A percentile compares a stretch with the other conserved stretches of the same genome.
Conservation (phyloP, 257 asterid genomes). For the Nicotiana undulata region DNA sequence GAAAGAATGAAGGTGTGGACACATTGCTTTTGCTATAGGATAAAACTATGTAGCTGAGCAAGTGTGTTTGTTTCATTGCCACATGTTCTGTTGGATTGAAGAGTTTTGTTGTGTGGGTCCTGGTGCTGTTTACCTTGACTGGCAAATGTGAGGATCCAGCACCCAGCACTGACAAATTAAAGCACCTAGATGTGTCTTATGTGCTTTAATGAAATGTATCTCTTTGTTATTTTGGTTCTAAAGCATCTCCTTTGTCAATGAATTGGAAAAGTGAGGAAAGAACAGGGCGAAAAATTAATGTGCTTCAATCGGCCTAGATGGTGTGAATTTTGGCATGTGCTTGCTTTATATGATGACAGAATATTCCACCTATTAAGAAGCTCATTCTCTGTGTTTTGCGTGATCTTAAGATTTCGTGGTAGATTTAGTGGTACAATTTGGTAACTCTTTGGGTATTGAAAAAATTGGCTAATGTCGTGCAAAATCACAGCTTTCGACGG, state of each 20-base stretch:
- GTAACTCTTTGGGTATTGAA: not conserved
- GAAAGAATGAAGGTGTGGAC: not conserved
- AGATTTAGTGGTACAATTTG: not conserved
- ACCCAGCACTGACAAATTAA: not conserved
- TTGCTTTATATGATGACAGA: not conserved
- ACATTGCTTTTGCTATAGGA: not conserved
- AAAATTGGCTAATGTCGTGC: not conserved
- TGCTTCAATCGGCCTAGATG: not conserved
- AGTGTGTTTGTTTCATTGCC: not conserved
- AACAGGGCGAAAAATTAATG: not conserved
- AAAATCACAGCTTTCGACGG: conserved; percentile 58
- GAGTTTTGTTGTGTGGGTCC: not conserved
- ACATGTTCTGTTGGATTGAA: not conserved
- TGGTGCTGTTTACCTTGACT: not conserved
- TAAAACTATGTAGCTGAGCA: not conserved
- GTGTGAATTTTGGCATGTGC: not conserved
- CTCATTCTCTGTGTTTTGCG: not conserved
- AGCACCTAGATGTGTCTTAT: not conserved
- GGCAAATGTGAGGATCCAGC: too few species aligned
- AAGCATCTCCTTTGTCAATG: not conserved
- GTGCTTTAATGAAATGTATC: not conserved
- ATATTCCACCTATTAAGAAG: not conserved
- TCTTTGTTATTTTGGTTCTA: not conserved
- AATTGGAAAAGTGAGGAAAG: not conserved
- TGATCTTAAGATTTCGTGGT: not conserved